A percentile compares a stretch with the other conserved stretches of the same genome.
phyloP scores from a whole-genome alignment of 768 basidiomycete species.

The Boletus sp. region DNA sequence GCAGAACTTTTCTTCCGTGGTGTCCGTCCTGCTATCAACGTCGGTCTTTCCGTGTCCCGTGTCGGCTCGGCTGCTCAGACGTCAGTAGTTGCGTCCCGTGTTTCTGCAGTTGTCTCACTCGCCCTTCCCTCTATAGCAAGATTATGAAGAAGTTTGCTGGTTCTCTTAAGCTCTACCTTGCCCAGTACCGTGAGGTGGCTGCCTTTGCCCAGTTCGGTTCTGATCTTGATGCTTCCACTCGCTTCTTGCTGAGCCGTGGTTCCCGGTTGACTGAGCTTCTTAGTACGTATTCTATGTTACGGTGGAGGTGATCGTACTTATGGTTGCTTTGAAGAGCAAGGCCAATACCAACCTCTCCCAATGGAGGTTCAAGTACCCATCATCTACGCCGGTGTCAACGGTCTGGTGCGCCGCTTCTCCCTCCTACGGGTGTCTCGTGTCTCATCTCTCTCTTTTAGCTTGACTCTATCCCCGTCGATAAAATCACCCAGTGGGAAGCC shows the following conservation, averaged over 20 bases:
- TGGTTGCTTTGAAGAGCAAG: constrained; percentile 68
- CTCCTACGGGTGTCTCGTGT: not conserved
- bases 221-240: constrained; percentile 98
- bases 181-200: constrained; percentile 99
- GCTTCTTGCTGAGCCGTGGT: constrained; percentile 97
- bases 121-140: constrained; percentile 51
- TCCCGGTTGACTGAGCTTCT: constrained; percentile 96
- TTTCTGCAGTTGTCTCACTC: not conserved
- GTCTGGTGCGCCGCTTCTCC: constrained; percentile 63
- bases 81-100: constrained; percentile 46
- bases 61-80: constrained; percentile 99
- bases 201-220: constrained; percentile 99
- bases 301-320: constrained; percentile 5
- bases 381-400: constrained; percentile 99
- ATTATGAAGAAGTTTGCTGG: constrained; percentile 99
- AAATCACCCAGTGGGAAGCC: constrained; percentile 91
- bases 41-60: constrained; percentile 99
- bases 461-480: constrained; percentile 91
- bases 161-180: constrained; percentile 99
- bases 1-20: constrained; percentile 99
- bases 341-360: constrained; percentile 92
- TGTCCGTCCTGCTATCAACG: constrained; percentile 99
- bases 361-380: constrained; percentile 98
- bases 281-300: constrained; percentile 45
- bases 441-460: constrained; percentile 47